Base-by-base conservation (phyloP, 164 flowering plant genomes). In the Vitis riparia region DNA sequence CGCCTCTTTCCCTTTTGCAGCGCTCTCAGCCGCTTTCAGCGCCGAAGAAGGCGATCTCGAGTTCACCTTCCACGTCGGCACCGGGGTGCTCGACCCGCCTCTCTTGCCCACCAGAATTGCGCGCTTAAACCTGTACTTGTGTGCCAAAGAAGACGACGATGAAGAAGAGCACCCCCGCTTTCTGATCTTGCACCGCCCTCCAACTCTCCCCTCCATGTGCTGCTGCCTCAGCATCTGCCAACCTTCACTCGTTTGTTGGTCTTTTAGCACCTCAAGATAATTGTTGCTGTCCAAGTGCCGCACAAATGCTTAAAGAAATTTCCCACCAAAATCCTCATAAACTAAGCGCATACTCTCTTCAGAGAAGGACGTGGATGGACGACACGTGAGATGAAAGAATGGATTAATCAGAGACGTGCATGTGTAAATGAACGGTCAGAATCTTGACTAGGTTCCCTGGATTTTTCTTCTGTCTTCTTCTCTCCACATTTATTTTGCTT, bases 101-200 rank as follows among this genome's bases (percentile, higher is more conserved):
- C 81, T 68, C 68, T 80, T 87, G 15, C 86, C 80, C 7, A 77
- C 82, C 68, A 84, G 51, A 73, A 87, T 79, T 2, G 86, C 86
- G 2, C 85, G 71, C 53, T 86, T 88, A 57, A 84, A 75, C 55
- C 83, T 53, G 71, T 78, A 80, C 51, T 73, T 81, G 4, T 69
- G 82, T 1, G 66, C 80, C 27, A 84, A 27, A 5, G 88, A 80
- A 0, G 89, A 86, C 0, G 91, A 84, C 0, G 89, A 84, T 2
- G 91, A 86, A 1, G 91, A 86, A 1, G 89, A 86, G 62, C 82
- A 72, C 8, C 76, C 81, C 44, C 92, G 71, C 73, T 88, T 87
- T 19, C 90, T 76, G 68, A 84, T 82, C 82, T 82, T 87, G 68
- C 85, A 70, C 5, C 51, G 47, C 53, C 64, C 62, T 8, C 69